These are phyloP conservation scores for Solanum habrochaites DNA, from an alignment of 257 asterid genomes.

Conservation along the genomic window DNA sequence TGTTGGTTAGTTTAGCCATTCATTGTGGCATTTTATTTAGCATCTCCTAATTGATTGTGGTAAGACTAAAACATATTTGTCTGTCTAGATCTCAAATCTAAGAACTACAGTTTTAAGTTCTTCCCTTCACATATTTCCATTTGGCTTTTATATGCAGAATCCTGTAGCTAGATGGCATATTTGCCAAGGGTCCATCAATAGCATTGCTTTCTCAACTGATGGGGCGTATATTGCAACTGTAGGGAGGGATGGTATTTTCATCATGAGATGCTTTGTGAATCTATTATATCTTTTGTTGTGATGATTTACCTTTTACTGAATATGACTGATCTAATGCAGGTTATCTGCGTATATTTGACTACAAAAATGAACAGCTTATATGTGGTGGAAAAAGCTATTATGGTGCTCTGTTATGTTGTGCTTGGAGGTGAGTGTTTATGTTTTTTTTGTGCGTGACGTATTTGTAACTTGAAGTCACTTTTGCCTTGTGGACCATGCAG, in stretches of 20 bases:
- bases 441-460: neutral
- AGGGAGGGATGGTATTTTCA: slow-evolving; percentile 77
- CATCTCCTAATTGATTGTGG: neutral
- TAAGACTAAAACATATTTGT: neutral
- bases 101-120: neutral
- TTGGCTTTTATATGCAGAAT: slow-evolving; percentile 43
- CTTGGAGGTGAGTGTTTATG: slow-evolving; percentile 67
- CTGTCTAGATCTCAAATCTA: neutral
- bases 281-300: neutral
- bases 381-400: slow-evolving; percentile 97
- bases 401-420: slow-evolving; percentile 93
- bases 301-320: neutral
- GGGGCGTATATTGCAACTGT: slow-evolving; percentile 80
- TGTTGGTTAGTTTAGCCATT: neutral
- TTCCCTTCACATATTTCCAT: neutral
- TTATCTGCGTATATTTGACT: slow-evolving; percentile 86
- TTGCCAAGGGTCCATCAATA: slow-evolving; percentile 89
- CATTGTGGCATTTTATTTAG: neutral
- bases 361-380: slow-evolving; percentile 71
- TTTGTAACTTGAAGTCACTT: neutral
- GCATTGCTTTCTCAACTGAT: slow-evolving; percentile 66
- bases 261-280: neutral
- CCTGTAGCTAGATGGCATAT: slow-evolving; percentile 98
- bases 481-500: neutral
- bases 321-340: slow-evolving; percentile 36